Conservation (phyloP, 2,329 filamentous ascomycete species). For the Trichoderma citrinoviride region DNA sequence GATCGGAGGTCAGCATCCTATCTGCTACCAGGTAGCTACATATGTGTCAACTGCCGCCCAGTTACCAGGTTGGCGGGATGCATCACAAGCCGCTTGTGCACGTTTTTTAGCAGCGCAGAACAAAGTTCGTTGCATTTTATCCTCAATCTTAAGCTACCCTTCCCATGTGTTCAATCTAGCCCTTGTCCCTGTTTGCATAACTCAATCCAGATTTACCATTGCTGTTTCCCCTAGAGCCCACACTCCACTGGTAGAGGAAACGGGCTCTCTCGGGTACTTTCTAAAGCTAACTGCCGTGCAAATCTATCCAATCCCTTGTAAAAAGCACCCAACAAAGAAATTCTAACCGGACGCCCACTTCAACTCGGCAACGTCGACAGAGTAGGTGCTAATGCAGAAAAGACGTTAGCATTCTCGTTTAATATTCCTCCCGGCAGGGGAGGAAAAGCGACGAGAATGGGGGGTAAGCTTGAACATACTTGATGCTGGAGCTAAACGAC, state of each 20-base stretch:
- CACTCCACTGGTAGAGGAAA: background rate
- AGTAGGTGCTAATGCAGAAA: background rate
- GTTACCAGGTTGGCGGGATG: too few relatives aligned
- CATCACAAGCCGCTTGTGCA: too few relatives aligned
- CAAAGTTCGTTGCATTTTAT: too few relatives aligned
- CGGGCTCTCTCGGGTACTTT: background rate
- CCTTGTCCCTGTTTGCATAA: background rate
- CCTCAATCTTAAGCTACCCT: too few relatives aligned
- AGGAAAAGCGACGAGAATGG: too few relatives aligned
- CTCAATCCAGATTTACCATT: background rate
- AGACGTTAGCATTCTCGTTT: background rate
- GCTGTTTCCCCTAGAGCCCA: background rate
- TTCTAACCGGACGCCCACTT: background rate
- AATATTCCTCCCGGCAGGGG: background rate
- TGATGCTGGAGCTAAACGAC: slow-evolving; percentile 12
- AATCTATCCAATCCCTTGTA: background rate
- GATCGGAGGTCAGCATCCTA: too few relatives aligned
- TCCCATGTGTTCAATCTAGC: background rate
- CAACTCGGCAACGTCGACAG: background rate
- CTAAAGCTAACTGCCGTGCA: background rate
- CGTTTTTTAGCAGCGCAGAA: too few relatives aligned
- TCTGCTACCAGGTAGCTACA: too few relatives aligned
- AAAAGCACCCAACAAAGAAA: background rate
- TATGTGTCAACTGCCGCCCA: too few relatives aligned
- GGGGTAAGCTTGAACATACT: background rate